Evolutionary conservation across 2,329 filamentous ascomycete genomes (phyloP), one percentile per base, ranked within the genome.

Genomic region (Septoria petroselini): DNA sequence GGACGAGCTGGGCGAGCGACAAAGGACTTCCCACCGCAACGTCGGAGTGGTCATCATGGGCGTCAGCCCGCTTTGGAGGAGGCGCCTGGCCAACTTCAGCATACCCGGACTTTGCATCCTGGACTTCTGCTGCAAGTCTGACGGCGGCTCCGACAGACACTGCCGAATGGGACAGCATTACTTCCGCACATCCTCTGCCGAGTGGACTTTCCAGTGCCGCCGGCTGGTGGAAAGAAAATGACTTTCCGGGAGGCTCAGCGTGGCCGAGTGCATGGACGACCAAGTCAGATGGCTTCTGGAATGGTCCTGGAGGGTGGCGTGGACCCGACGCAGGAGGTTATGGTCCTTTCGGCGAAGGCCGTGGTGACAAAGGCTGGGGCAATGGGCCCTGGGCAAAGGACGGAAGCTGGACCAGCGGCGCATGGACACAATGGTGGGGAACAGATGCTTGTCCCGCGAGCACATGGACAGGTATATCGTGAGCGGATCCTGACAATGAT

Each of bases 401-500:
- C 17, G 61, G 65, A 21, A 50, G 57, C 7, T 68, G 65, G 63
- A 67, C 65, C 3, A 45, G 50, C 5, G 66, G 65, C 7, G 59
- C 65, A 1, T 68, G 66, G 66, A 68, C 66, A 9, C 55, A 48
- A 19, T 68, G 66, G 66, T 68, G 66, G 66, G 65, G 65, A 12
- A 62, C 60, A 25, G 48, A 52, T 31, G 65, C 57, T 4, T 68
- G 66, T 51, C 66, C 66, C 8, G 57, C 53, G 3, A 59, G 51
- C 45, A 67, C 65, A 15, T 68, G 66, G 66, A 57, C 54, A 42
- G 62, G 61, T 64, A 40, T 52, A 60, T 54, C 14, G 2, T 40
- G 12, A 25, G 3, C 30, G 33, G 9, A 9, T 27, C 5, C 23
- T 27, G 5, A 9, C 5, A 27, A 5, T 27, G 23, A 27, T 27